phyloP scores from a whole-genome alignment of 345 rosid genomes.

The Excoecaria agallocha region DNA sequence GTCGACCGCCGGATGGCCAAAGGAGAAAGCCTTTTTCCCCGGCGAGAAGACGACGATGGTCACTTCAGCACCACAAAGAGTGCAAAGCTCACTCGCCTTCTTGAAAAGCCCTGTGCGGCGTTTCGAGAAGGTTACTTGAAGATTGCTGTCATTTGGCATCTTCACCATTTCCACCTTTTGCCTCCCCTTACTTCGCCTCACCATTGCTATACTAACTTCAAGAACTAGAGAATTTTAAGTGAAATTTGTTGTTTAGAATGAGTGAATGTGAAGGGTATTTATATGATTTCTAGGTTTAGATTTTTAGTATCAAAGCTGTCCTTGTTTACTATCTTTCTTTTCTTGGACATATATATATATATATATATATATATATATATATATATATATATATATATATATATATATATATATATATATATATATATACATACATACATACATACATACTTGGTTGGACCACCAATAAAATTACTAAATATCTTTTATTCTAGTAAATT shows the following conservation, averaged over 20 bases:
- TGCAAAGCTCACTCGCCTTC: slow-evolving; percentile 29
- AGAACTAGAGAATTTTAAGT: neutral
- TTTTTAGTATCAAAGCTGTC: slow-evolving; percentile 9
- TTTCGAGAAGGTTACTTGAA: slow-evolving; percentile 29
- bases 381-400: too few relatives aligned
- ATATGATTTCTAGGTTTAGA: neutral
- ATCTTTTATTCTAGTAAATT: too few relatives aligned
- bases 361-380: neutral
- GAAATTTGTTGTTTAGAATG: neutral
- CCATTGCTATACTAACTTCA: neutral
- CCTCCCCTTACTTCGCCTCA: slow-evolving; percentile 23
- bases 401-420: neutral
- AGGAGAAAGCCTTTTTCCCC: slow-evolving; percentile 27
- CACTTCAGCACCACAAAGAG: slow-evolving; percentile 27
- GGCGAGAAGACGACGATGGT: slow-evolving; percentile 29
- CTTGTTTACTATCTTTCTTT: neutral
- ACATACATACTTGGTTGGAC: neutral
- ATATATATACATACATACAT: neutral
- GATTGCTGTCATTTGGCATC: slow-evolving; percentile 30
- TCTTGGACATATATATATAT: too few relatives aligned
- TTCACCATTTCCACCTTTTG: slow-evolving; percentile 31
- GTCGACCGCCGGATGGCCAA: slow-evolving; percentile 24
- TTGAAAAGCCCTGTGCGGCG: slow-evolving; percentile 27
- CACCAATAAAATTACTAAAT: too few relatives aligned
- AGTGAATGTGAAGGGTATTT: neutral